A percentile compares a stretch with the other conserved stretches of the same genome.
Evolutionary conservation across 2,329 filamentous ascomycete species (phyloP).

Genomic region (Botrytis elliptica): DNA sequence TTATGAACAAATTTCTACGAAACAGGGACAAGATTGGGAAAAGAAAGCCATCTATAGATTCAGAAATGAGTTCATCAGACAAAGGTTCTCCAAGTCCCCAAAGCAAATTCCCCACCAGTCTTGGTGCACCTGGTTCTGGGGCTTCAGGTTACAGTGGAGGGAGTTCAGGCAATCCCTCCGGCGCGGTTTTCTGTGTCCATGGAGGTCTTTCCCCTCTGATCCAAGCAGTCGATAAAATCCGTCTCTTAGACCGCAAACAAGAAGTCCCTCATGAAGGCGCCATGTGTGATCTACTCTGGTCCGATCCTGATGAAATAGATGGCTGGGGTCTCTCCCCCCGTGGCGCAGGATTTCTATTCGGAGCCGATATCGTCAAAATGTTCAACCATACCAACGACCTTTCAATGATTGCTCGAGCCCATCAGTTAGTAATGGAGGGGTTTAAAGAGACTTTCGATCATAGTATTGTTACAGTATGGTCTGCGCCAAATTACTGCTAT

Average conservation of each 20-base stretch:
- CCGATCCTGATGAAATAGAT: slow-evolving; percentile 95
- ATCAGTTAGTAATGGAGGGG: slow-evolving; percentile 98
- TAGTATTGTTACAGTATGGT: slow-evolving; percentile 98
- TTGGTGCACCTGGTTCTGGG: slow-evolving; percentile 75
- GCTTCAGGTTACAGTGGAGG: slow-evolving; percentile 69
- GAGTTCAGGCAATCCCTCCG: slow-evolving; percentile 65
- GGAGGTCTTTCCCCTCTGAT: slow-evolving; percentile 89
- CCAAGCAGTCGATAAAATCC: slow-evolving; percentile 92
- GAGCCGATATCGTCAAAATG: slow-evolving; percentile 88
- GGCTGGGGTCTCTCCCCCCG: slow-evolving; percentile 80
- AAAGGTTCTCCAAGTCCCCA: slow-evolving; percentile 29
- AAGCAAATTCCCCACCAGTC: slow-evolving; percentile 48
- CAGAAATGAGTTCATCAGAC: slow-evolving; percentile 41
- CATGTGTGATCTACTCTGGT: slow-evolving; percentile 99
- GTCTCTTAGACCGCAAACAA: slow-evolving; percentile 91
- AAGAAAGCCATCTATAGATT: slow-evolving; percentile 42
- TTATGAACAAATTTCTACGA: slow-evolving; percentile 71
- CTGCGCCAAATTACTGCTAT: slow-evolving; percentile 95
- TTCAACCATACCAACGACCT: slow-evolving; percentile 96
- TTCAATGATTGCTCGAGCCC: slow-evolving; percentile 85
- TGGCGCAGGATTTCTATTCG: slow-evolving; percentile 93
- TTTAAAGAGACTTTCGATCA: slow-evolving; percentile 99
- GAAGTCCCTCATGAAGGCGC: slow-evolving; percentile 97
- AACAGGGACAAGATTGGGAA: slow-evolving; percentile 36
- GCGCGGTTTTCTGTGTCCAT: slow-evolving; percentile 92